phyloP scores from a whole-genome alignment of 768 basidiomycete species.

The Xerocomus brunneocitrinus region DNA sequence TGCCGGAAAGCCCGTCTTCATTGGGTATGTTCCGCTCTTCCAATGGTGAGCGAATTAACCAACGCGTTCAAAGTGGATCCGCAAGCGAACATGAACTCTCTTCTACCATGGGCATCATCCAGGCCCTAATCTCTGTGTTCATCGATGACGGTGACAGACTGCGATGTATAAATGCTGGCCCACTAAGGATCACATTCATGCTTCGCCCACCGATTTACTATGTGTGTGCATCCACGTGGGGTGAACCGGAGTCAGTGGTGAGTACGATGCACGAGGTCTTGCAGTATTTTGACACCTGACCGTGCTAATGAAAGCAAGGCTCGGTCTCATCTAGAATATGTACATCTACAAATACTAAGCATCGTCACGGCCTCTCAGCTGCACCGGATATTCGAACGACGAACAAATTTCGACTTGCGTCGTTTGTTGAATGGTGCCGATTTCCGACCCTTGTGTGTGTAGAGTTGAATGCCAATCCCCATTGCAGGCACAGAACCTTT shows the following conservation, averaged over 20 bases:
- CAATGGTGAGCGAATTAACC: constrained; percentile 1
- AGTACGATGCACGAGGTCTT: constrained; percentile 29
- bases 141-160: constrained; percentile 86
- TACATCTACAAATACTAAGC: constrained; percentile 90
- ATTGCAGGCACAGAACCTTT: constrained; percentile 77
- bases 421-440: constrained; percentile 60
- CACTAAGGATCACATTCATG: constrained; percentile 80
- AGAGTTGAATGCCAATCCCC: not conserved
- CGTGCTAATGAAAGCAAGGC: constrained; percentile 68
- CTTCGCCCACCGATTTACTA: constrained; percentile 88
- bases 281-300: constrained; percentile 15
- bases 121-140: constrained; percentile 94
- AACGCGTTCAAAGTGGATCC: constrained; percentile 38
- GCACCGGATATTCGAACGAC: constrained; percentile 77
- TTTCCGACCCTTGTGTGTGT: not conserved
- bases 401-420: constrained; percentile 88
- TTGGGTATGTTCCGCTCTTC: constrained; percentile 49
- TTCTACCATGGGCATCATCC: constrained; percentile 86
- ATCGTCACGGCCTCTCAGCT: constrained; percentile 85
- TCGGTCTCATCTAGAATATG: constrained; percentile 88
- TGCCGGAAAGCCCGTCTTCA: constrained; percentile 97
- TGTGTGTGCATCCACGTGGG: constrained; percentile 87
- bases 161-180: constrained; percentile 79
- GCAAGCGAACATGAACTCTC: constrained; percentile 59
- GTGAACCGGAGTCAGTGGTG: constrained; percentile 95